Evolutionary conservation across 306 rosid genomes (phyloP), one percentile per base, ranked within the genome.

Genomic region (Prunus campanulata): DNA sequence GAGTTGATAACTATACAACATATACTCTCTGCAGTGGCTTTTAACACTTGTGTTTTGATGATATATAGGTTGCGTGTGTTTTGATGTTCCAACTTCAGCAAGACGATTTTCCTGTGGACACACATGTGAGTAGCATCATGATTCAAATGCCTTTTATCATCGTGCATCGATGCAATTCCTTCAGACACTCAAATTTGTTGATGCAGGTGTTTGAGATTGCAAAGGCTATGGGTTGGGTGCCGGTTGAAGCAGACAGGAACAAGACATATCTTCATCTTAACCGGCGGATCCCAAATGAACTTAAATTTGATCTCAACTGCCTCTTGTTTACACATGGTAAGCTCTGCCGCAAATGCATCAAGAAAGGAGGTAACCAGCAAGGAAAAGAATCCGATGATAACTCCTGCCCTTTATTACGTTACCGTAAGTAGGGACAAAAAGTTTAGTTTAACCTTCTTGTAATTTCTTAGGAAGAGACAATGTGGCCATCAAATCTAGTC

Each of bases 31-130:
- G 9, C 10, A 30, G 30, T 30, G 49, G 30, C 30, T 22, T n/a
- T 42, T 35, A 8, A 50, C 35, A 12, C 7, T 27, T 44, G 47
- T 14, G 51, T 35, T 52, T 78, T 77, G 75, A 48, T 78, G 57
- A 32, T 32, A 35, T 39, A 20, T 67, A 87, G 91, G 85, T 82
- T 30, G 77, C 88, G 60, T 85, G 88, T 70, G 87, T 87, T 64
- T 75, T 85, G 83, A 84, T 85, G 91, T 82, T 87, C 78, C 85
- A 85, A 83, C 97, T 95, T 74, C 96, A 88, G 88, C 93, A 70
- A 76, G 97, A 95, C 66, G 97, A 95, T 85, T 89, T 95, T 87
- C 97, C 97, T 3, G 99, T 92, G 64, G 99, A 90, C 85, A 95
- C 98, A 25, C 96, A 95, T 42, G 98, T 94, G 83, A 87, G 96